Base-by-base conservation (phyloP, 495 filamentous ascomycete species). In the Rhypophila decipiens region DNA sequence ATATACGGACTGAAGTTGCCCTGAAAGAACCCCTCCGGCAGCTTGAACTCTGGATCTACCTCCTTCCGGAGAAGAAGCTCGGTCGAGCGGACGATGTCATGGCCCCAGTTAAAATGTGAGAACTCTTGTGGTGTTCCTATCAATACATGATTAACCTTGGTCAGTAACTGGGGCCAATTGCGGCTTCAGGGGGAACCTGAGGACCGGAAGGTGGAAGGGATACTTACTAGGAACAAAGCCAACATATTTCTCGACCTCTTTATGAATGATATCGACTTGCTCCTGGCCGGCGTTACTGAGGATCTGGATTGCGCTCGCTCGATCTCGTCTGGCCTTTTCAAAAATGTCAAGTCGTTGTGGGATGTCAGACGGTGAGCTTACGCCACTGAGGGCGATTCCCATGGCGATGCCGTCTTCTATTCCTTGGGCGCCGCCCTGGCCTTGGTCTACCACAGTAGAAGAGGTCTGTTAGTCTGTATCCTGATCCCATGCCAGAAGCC, bases 251-350 rank as follows among this genome's bases (percentile, higher is more conserved):
- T 44, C 42, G 5, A 55, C 55, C 41, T 61, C 60, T 17, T 49
- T 29, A 8, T 50, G 31, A 3, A 61, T 55, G 23, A 46, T 44
- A 10, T 59, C 55, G 20, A 49, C 29, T 20, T 63, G 52, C 2
- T 61, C 58, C 20, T 48, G 42, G 0, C 55, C 60, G 1, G 60
- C 60, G 17, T 59, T 66, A 35, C 55, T 61, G 58, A 75, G 71
- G 22, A 74, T 57, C 47, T 82, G 78, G 13, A 83, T 72, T 4
- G 56, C 68, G 19, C 72, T 72, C 1, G 75, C 76, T 20, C 80
- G 68, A 31, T 67, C 61, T 24, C 72, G 72, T 9, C 80, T 61
- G 10, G 67, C 63, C 15, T 68, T 55, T 44, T 83, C 69, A 46
- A 80, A 86, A 1, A 82, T 38, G 38, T 61, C 58, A 4, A 84